Conservation (phyloP, 768 basidiomycete genomes). For the Suillus variegatus region DNA sequence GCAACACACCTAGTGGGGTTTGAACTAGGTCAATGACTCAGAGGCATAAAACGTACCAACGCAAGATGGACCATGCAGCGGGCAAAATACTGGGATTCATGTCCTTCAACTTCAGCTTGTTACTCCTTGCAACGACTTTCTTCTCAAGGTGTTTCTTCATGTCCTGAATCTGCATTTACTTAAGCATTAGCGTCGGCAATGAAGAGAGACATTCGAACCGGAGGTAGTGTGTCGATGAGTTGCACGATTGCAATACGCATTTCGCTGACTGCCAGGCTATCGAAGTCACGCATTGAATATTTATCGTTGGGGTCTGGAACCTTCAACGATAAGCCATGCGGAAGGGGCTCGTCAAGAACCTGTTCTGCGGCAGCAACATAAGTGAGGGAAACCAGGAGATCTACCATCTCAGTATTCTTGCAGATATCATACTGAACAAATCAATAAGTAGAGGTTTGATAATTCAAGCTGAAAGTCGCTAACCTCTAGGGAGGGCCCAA, state of each 20-base stretch:
- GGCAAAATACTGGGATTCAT: conserved; percentile 49
- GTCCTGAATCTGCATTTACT: conserved; percentile 42
- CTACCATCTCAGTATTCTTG: conserved; percentile 62
- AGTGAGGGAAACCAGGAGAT: conserved; percentile 66
- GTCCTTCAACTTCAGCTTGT: conserved; percentile 55
- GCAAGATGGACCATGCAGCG: conserved; percentile 66
- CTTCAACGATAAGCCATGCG: conserved; percentile 59
- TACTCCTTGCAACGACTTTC: conserved; percentile 50
- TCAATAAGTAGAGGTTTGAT: neutral
- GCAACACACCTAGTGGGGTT: conserved; percentile 55
- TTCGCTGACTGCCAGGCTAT: conserved; percentile 40
- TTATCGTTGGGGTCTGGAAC: conserved; percentile 35
- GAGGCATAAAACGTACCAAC: conserved; percentile 45
- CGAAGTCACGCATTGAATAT: conserved; percentile 48
- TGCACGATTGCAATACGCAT: conserved; percentile 48
- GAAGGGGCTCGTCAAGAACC: conserved; percentile 57
- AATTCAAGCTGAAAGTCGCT: conserved; percentile 12
- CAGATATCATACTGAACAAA: conserved; percentile 63
- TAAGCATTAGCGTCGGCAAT: neutral
- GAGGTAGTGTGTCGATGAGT: conserved; percentile 49
- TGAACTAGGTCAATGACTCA: neutral
- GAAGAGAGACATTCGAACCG: conserved; percentile 36
- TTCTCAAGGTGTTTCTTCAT: conserved; percentile 61
- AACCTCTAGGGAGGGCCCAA: conserved; percentile 70
- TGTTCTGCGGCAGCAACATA: conserved; percentile 57